Evolutionary conservation across 2,329 filamentous ascomycete genomes (phyloP).

Genomic region (Sporothrix phasma): DNA sequence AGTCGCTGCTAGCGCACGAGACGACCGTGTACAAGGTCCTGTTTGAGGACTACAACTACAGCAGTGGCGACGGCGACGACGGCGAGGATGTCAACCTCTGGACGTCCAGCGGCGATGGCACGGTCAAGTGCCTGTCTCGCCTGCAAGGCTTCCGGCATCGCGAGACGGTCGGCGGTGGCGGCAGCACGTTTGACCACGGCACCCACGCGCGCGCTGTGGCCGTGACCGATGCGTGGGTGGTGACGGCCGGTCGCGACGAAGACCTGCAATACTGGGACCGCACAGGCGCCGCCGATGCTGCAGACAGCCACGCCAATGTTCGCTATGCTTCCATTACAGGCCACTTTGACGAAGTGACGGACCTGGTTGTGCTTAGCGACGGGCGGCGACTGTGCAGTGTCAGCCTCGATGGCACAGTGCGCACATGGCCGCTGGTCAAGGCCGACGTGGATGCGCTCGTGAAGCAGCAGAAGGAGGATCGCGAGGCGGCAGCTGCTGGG

Average conservation of each 20-base stretch:
- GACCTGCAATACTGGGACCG: constrained; percentile 84
- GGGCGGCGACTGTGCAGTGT: constrained; percentile 60
- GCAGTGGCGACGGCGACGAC: constrained; percentile 40
- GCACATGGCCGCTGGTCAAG: constrained; percentile 69
- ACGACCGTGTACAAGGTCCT: constrained; percentile 77
- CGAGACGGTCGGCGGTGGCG: constrained; percentile 36
- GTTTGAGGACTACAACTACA: constrained; percentile 35
- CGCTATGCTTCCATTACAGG: constrained; percentile 67
- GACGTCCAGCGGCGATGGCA: constrained; percentile 89
- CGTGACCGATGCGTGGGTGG: constrained; percentile 63
- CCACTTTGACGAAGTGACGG: constrained; percentile 90
- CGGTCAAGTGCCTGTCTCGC: constrained; percentile 67
- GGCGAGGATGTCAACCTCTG: constrained; percentile 64
- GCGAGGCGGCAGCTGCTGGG: constrained; percentile 30
- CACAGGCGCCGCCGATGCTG: constrained; percentile 76
- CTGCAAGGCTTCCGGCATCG: constrained; percentile 44
- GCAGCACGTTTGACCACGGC: constrained; percentile 67
- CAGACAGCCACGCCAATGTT: constrained; percentile 59
- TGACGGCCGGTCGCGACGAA: constrained; percentile 86
- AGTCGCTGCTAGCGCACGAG: constrained; percentile 62
- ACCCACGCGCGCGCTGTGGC: constrained; percentile 83
- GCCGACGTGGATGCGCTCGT: constrained; percentile 42
- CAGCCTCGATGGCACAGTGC: constrained; percentile 80
- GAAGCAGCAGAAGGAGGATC: constrained; percentile 38
- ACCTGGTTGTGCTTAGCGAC: constrained; percentile 53